Conservation (phyloP, 2,329 filamentous ascomycete genomes). For the Stemphylium lycopersici region DNA sequence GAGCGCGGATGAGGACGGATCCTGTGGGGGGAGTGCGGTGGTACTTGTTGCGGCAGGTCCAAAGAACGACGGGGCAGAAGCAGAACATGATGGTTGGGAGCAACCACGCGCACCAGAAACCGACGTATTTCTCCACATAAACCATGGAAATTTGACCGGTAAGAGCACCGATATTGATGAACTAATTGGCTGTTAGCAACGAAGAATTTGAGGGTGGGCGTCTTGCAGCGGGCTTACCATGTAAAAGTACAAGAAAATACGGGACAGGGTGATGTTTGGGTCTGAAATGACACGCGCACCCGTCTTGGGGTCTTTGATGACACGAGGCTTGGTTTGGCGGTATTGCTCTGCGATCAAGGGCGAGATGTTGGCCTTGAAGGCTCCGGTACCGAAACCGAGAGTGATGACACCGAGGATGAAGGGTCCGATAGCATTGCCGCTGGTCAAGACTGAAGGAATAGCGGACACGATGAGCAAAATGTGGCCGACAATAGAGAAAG, state of each 20-base stretch:
- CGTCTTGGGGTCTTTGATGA: conserved; percentile 58
- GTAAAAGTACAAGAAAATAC: conserved; percentile 59
- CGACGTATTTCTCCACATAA: conserved; percentile 76
- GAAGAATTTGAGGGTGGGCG: background rate
- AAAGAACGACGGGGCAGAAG: conserved; percentile 66
- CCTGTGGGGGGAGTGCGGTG: conserved; percentile 69
- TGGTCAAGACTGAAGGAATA: conserved; percentile 54
- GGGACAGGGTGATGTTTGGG: conserved; percentile 69
- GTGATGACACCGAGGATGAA: conserved; percentile 58
- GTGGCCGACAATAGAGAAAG: conserved; percentile 59
- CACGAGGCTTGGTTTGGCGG: conserved; percentile 62
- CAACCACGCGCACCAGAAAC: conserved; percentile 75
- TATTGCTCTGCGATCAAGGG: conserved; percentile 75
- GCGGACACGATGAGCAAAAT: conserved; percentile 62
- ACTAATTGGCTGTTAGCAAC: background rate
- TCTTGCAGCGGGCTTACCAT: conserved; percentile 51
- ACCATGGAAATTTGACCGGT: conserved; percentile 75
- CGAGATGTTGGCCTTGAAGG: conserved; percentile 58
- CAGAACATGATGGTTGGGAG: conserved; percentile 71
- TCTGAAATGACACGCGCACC: conserved; percentile 75
- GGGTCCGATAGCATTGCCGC: conserved; percentile 56
- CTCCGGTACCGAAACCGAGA: conserved; percentile 55
- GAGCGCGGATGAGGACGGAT: conserved; percentile 72
- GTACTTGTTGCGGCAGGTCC: conserved; percentile 67
- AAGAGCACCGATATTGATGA: conserved; percentile 65